Evolutionary conservation across 2,329 filamentous ascomycete species (phyloP).

Genomic region (Paraphaeosphaeria sporulosa): DNA sequence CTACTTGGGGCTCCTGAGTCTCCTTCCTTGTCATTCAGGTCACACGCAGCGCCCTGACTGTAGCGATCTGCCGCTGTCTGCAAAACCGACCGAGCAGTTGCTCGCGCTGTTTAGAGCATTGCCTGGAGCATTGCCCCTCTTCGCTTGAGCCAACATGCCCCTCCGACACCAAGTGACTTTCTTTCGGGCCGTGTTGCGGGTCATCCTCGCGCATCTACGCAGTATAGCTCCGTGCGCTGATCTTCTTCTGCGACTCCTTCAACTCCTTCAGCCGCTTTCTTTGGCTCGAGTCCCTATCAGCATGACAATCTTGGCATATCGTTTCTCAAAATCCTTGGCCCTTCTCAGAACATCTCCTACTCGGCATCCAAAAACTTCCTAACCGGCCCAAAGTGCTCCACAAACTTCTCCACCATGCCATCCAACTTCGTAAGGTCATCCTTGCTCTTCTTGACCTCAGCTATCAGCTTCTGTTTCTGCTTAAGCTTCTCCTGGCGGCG

Average conservation of each 20-base stretch:
- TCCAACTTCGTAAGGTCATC: constrained; percentile 92
- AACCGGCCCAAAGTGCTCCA: constrained; percentile 89
- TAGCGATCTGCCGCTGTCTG: no score
- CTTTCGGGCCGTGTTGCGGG: neutral
- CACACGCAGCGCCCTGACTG: no score
- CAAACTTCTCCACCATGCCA: constrained; percentile 90
- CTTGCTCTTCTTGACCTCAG: constrained; percentile 89
- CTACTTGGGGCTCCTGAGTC: no score
- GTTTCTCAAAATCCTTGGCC: neutral
- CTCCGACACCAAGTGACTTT: no score
- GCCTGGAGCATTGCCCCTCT: no score
- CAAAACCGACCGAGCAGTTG: no score
- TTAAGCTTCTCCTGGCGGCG: constrained; percentile 71
- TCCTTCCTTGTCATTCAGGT: no score
- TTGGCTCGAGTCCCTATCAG: neutral
- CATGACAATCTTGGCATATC: neutral
- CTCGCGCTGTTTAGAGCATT: no score
- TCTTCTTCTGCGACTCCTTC: neutral
- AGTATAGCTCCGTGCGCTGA: neutral
- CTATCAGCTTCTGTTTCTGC: constrained; percentile 72
- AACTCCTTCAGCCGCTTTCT: neutral
- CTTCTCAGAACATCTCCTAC: constrained; percentile 28
- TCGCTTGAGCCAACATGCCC: no score
- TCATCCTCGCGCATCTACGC: neutral
- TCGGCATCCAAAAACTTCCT: constrained; percentile 85